These are phyloP conservation scores for Nannochloropsis granulata DNA, from an alignment of 108 stramenopile species.

Conservation along the genomic window DNA sequence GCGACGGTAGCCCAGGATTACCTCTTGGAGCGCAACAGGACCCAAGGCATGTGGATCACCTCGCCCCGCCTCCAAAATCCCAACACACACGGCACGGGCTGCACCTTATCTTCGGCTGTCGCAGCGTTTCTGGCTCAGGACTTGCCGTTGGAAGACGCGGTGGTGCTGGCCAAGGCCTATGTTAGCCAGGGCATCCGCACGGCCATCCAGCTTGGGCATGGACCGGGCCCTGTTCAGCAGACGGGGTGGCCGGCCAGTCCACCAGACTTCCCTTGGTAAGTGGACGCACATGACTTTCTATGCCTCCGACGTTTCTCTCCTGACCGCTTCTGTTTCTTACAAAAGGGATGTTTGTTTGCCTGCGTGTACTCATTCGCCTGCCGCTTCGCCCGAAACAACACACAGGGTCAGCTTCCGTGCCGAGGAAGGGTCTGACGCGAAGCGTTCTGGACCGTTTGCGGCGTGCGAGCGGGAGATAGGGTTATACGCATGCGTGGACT, in stretches of 20 bases:
- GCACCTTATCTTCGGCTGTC: slow-evolving; percentile 70
- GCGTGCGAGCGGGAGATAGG: background rate
- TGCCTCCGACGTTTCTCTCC: too few species aligned
- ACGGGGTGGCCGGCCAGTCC: slow-evolving; percentile 17
- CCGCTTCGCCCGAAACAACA: too few species aligned
- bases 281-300: background rate
- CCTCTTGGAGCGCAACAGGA: background rate
- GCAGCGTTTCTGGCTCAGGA: slow-evolving; percentile 50
- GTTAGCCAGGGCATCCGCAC: slow-evolving; percentile 19
- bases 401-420: background rate
- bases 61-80: background rate
- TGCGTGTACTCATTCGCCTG: too few species aligned
- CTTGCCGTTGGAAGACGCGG: background rate
- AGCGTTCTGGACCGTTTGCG: background rate
- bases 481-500: background rate
- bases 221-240: slow-evolving; percentile 29
- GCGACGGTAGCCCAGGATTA: background rate
- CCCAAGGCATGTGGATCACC: slow-evolving; percentile 4
- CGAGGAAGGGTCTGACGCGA: background rate
- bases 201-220: slow-evolving; percentile 9
- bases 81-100: slow-evolving; percentile 47
- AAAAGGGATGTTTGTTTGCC: too few species aligned
- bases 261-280: background rate
- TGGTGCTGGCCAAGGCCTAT: slow-evolving; percentile 22
- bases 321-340: too few species aligned